These are phyloP conservation scores for Mortierella sp. DNA, from an alignment of 371 early-diverging fungal genomes.

Conservation along the genomic window DNA sequence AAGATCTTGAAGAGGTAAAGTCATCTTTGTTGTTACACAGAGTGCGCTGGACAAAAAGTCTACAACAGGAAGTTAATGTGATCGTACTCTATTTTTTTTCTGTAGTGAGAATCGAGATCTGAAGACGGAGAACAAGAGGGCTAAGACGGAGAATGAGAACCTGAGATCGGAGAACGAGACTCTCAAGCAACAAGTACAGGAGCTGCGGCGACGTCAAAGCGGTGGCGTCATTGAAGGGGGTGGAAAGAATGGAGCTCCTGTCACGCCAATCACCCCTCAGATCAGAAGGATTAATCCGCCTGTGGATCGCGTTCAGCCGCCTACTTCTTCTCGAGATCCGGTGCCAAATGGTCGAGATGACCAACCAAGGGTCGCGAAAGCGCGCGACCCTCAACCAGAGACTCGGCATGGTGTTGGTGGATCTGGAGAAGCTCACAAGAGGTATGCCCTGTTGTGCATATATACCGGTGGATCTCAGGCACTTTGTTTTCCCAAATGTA, in stretches of 20 bases:
- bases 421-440: neutral
- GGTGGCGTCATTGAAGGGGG: neutral
- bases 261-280: neutral
- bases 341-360: neutral
- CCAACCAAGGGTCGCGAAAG: neutral
- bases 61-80: neutral
- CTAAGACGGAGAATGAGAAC: constrained; percentile 11
- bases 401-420: neutral
- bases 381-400: neutral
- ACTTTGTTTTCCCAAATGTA: too few relatives aligned
- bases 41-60: neutral
- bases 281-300: neutral
- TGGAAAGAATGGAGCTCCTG: neutral
- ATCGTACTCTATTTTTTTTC: neutral
- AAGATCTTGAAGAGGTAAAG: constrained; percentile 37
- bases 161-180: too few relatives aligned
- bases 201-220: neutral
- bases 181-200: neutral
- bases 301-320: neutral
- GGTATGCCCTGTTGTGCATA: neutral
- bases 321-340: neutral
- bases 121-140: constrained; percentile 26
- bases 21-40: neutral
- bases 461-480: too few relatives aligned
- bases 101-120: constrained; percentile 25